phyloP scores from a whole-genome alignment of 495 filamentous ascomycete genomes.

The Podospora appendiculata region DNA sequence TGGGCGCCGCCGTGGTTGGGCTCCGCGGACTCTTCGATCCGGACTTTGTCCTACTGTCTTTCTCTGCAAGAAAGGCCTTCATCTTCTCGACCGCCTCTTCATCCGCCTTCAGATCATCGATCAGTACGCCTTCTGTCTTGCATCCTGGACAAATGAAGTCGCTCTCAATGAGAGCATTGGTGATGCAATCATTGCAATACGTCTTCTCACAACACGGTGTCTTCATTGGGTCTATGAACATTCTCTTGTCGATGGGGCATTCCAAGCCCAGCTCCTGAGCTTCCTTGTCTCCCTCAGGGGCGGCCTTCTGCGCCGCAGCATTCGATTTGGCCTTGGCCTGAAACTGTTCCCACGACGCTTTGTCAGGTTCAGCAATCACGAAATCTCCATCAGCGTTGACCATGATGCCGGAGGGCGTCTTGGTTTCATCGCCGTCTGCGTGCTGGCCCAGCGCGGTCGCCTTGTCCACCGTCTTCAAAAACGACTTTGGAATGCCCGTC shows the following conservation, averaged over 20 bases:
- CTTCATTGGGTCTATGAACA: constrained; percentile 96
- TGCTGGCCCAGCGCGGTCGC: constrained; percentile 65
- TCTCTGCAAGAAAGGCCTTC: constrained; percentile 66
- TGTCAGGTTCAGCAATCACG: constrained; percentile 90
- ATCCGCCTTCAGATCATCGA: constrained; percentile 83
- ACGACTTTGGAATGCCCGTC: constrained; percentile 89
- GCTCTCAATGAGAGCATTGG: constrained; percentile 92
- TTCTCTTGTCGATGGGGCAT: constrained; percentile 90
- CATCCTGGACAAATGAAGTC: constrained; percentile 94
- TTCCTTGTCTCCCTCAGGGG: constrained; percentile 61
- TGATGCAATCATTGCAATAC: constrained; percentile 98
- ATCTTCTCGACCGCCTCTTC: constrained; percentile 70
- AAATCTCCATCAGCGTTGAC: constrained; percentile 95
- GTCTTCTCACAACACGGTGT: constrained; percentile 96
- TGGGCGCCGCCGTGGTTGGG: constrained; percentile 13
- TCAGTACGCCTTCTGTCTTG: constrained; percentile 77
- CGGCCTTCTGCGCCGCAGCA: constrained; percentile 66
- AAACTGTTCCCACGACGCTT: constrained; percentile 90
- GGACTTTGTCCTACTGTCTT: constrained; percentile 49
- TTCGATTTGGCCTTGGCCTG: constrained; percentile 87
- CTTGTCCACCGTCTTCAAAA: constrained; percentile 90
- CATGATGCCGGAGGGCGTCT: constrained; percentile 82
- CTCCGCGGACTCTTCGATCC: constrained; percentile 30
- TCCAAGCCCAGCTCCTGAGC: constrained; percentile 80
- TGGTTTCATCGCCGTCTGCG: constrained; percentile 63